phyloP scores from a whole-genome alignment of 176 grass and related monocot species.

The Aegilops sharonensis region DNA sequence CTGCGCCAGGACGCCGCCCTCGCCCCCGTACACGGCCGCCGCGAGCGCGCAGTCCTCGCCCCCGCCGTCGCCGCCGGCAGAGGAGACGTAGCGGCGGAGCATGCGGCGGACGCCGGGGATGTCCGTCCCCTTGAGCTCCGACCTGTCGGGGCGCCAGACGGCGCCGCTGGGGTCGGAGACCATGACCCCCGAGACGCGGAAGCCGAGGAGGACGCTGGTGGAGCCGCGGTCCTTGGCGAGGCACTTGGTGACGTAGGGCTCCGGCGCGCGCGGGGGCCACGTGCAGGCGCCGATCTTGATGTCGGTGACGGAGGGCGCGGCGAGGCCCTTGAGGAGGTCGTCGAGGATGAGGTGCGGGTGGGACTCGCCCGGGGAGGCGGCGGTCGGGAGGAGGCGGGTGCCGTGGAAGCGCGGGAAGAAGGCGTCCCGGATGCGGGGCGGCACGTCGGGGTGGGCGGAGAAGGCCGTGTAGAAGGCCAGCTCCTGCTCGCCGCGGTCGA shows the following conservation, averaged over 20 bases:
- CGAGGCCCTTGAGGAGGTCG: slow-evolving; percentile 52
- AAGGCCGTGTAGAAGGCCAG: slow-evolving; percentile 68
- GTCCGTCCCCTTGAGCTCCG: slow-evolving; percentile 40
- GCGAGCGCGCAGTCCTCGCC: slow-evolving; percentile 48
- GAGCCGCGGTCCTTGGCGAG: slow-evolving; percentile 61
- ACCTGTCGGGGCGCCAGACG: slow-evolving; percentile 49
- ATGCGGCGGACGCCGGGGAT: slow-evolving; percentile 45
- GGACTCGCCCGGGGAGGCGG: slow-evolving; percentile 32
- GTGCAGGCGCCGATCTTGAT: slow-evolving; percentile 86
- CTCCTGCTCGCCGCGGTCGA: slow-evolving; percentile 58
- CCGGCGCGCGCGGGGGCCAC: slow-evolving; percentile 48
- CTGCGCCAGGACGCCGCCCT: slow-evolving; percentile 63
- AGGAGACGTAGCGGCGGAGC: slow-evolving; percentile 68
- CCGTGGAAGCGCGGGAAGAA: slow-evolving; percentile 80
- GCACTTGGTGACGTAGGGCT: slow-evolving; percentile 70
- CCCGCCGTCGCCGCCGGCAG: slow-evolving; percentile 24
- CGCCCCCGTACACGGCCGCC: slow-evolving; percentile 55
- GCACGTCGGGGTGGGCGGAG: slow-evolving; percentile 40
- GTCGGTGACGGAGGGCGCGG: slow-evolving; percentile 60
- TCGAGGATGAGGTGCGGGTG: slow-evolving; percentile 71
- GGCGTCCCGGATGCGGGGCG: slow-evolving; percentile 35
- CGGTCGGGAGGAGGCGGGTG: slow-evolving; percentile 44
- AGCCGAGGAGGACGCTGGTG: slow-evolving; percentile 64
- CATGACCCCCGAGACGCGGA: slow-evolving; percentile 67
- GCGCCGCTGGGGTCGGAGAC: slow-evolving; percentile 7